These are phyloP conservation scores for Fraxinus xanthoxyloides DNA, from an alignment of 305 asterid species.

Conservation along the genomic window DNA sequence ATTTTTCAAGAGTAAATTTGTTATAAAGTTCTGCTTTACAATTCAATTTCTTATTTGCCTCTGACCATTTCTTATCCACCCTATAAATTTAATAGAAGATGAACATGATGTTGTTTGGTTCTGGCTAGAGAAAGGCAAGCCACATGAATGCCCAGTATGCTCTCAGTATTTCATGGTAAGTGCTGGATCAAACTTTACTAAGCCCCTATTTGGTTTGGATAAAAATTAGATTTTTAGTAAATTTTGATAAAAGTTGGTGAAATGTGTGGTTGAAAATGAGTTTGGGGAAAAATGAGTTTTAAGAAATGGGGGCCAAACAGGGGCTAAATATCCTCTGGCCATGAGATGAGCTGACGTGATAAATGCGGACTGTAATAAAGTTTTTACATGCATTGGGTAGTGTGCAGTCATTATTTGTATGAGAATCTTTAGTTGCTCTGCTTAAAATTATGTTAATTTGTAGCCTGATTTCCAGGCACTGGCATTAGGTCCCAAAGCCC, in stretches of 20 bases:
- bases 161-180: constrained; percentile 81
- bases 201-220: no score
- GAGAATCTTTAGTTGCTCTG: neutral
- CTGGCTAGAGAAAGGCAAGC: constrained; percentile 90
- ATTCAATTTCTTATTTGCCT: neutral
- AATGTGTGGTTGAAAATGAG: no score
- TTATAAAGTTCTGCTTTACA: constrained; percentile 1
- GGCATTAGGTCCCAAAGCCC: no score
- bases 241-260: neutral
- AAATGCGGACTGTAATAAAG: neutral
- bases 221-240: no score
- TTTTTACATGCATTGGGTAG: neutral
- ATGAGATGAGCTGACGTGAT: neutral
- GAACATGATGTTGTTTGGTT: constrained; percentile 97
- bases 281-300: neutral
- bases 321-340: neutral
- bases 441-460: neutral
- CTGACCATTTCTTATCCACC: constrained; percentile 20
- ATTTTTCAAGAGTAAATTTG: neutral
- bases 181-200: constrained; percentile 8
- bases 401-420: neutral
- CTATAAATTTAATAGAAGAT: constrained; percentile 56
- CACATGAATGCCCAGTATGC: constrained; percentile 91
- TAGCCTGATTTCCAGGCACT: neutral
- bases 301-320: neutral